Evolutionary conservation across 192 early-diverging fungal species (phyloP).

Genomic region (Neocallimastix lanati): DNA sequence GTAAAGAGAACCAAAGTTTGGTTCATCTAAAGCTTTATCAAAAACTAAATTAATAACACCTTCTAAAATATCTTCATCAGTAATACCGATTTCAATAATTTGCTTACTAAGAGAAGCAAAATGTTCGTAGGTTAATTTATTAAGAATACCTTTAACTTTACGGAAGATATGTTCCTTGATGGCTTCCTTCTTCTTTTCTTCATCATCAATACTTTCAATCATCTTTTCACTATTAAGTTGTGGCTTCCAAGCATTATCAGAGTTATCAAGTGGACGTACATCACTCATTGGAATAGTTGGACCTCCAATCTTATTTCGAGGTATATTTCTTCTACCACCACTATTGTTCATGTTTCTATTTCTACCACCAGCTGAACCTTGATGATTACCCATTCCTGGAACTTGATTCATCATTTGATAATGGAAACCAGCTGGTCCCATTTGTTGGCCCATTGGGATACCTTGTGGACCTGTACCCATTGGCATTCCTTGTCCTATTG

Average conservation of each 20-base stretch:
- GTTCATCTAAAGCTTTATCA: conserved; percentile 89
- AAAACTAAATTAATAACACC: conserved; percentile 74
- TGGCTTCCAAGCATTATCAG: conserved; percentile 60
- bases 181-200: conserved; percentile 9
- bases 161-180: conserved; percentile 42
- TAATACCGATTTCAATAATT: conserved; percentile 58
- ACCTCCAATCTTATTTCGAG: not conserved
- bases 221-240: not conserved
- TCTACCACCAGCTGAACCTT: not conserved
- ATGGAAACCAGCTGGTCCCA: not conserved
- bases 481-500: not conserved
- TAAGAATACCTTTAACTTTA: conserved; percentile 75
- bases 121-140: conserved; percentile 93
- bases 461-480: not conserved
- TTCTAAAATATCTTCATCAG: conserved; percentile 49
- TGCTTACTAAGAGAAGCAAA: conserved; percentile 72
- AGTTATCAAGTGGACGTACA: conserved; percentile 58
- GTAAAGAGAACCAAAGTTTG: conserved; percentile 77
- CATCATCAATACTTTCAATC: not conserved
- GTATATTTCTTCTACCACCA: not conserved
- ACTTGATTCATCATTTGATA: not conserved
- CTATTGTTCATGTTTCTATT: not conserved
- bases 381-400: not conserved
- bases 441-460: not conserved
- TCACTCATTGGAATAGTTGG: not conserved